Conservation (phyloP, 2,329 filamentous ascomycete species). For the Akanthomyces dipterigenus region DNA sequence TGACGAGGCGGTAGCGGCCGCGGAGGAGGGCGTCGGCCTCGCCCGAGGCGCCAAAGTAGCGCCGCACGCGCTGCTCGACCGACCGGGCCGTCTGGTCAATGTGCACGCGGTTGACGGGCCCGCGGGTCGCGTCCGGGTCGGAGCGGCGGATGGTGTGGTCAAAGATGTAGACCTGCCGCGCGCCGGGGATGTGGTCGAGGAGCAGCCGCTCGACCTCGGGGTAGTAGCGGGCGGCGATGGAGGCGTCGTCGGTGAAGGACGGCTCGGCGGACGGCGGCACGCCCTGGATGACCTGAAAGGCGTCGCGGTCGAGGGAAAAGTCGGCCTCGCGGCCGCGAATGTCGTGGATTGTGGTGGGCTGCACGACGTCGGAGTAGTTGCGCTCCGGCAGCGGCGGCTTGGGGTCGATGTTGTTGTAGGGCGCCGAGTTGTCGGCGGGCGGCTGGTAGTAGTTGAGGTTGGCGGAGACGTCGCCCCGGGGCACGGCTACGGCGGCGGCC, state of each 20-base stretch:
- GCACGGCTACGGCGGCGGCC: slow-evolving; percentile 35
- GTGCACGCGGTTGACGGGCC: slow-evolving; percentile 67
- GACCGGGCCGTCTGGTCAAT: slow-evolving; percentile 73
- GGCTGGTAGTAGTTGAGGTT: slow-evolving; percentile 59
- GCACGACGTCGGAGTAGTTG: slow-evolving; percentile 52
- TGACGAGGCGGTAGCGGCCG: slow-evolving; percentile 74
- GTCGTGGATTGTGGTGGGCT: slow-evolving; percentile 59
- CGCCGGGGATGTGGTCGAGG: slow-evolving; percentile 58
- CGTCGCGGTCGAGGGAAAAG: slow-evolving; percentile 65
- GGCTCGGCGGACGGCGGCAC: slow-evolving; percentile 49
- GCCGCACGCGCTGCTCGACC: slow-evolving; percentile 58
- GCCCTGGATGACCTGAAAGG: slow-evolving; percentile 60
- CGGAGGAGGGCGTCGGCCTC: slow-evolving; percentile 61
- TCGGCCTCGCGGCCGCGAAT: slow-evolving; percentile 62
- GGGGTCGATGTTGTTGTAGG: slow-evolving; percentile 64
- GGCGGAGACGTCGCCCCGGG: slow-evolving; percentile 55
- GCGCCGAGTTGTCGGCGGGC: slow-evolving; percentile 51
- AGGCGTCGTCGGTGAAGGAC: slow-evolving; percentile 61
- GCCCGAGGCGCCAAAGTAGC: slow-evolving; percentile 49
- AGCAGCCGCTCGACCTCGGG: slow-evolving; percentile 73
- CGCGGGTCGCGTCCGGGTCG: slow-evolving; percentile 49
- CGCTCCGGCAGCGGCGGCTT: slow-evolving; percentile 54
- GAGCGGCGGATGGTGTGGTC: slow-evolving; percentile 82
- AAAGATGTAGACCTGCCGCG: slow-evolving; percentile 65
- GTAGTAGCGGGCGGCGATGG: slow-evolving; percentile 70